phyloP scores from a whole-genome alignment of 495 filamentous ascomycete species.

The Neurospora sp. region DNA sequence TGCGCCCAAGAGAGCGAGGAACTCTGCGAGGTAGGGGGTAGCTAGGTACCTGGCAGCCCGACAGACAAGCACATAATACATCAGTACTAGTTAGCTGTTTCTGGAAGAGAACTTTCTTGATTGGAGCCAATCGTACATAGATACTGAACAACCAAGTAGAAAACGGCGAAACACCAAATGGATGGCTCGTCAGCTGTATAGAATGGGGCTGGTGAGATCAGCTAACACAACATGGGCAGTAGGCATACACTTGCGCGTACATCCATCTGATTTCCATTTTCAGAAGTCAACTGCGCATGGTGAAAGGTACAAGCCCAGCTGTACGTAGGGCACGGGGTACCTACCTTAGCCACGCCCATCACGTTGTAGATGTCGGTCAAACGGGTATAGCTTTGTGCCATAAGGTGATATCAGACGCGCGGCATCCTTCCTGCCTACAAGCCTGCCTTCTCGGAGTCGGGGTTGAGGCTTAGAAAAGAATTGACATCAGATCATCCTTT shows the following conservation, averaged over 20 bases:
- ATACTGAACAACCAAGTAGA: not conserved
- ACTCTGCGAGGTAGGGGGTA: not conserved
- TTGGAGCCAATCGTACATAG: not conserved
- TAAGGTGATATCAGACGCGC: not conserved
- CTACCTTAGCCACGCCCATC: not conserved
- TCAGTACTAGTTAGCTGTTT: not conserved
- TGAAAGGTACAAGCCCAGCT: not conserved
- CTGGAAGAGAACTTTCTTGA: not conserved
- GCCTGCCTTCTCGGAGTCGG: not conserved
- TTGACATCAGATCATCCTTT: not conserved
- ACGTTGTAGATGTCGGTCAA: not conserved
- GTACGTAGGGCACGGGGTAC: not conserved
- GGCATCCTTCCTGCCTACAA: not conserved
- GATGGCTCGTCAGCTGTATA: not conserved
- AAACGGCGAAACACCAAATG: not conserved
- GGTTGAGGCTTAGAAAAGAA: not conserved
- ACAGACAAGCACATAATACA: not conserved
- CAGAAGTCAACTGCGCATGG: not conserved
- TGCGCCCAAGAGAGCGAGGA: not conserved
- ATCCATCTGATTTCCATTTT: not conserved
- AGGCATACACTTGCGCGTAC: not conserved
- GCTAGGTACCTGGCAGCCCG: not conserved
- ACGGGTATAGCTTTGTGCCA: not conserved
- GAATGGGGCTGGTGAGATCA: not conserved
- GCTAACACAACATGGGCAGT: not conserved